Evolutionary conservation across 2,329 filamentous ascomycete genomes (phyloP), one percentile per base, ranked within the genome.

Genomic region (Stemphylium lycopersici): DNA sequence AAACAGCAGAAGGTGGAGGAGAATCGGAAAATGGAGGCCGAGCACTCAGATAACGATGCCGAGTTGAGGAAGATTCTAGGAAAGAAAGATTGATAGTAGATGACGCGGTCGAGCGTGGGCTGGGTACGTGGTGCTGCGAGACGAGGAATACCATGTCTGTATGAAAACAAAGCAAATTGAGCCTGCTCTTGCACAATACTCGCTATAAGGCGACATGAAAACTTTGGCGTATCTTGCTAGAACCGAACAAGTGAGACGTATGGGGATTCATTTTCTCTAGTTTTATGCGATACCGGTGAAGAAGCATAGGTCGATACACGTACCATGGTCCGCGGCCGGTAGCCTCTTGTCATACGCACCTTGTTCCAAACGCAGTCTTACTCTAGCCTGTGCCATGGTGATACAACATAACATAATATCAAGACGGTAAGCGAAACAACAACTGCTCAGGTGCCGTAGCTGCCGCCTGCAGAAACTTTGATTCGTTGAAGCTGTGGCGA

Each of bases 51-150:
- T 15, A 74, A 75, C 38, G 76, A 78, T 31, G 67, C 75, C 36
- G 63, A 74, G 54, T 39, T 79, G 50, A 71, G 73, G 53, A 75
- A 72, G 48, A 64, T 76, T 50, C 69, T 72, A 61, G 74, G 70
- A 4, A 75, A 71, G 59, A 63, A 69, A 15, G 59, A 68, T 13
- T 71, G 48, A 66, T 39, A 2, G 15, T 11, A 12, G n/a, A 2
- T 29, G 10, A 1, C 32, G 18, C 1, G 18, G 42, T 22, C 13
- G 26, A 29, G 3, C 26, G 10, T 8, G 26, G 26, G 10, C 26
- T 11, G 26, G 6, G 26, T 29, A 29, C 26, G 1, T 29, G 26
- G 26, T 11, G 7, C 26, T 29, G 8, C 26, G 26, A 11, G 8
- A 29, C 26, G 26, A 29, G 7, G 26, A 29, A 29, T 29, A 29